phyloP scores from a whole-genome alignment of 352 stramenopile genomes.

The Elongisporangium undulatum region DNA sequence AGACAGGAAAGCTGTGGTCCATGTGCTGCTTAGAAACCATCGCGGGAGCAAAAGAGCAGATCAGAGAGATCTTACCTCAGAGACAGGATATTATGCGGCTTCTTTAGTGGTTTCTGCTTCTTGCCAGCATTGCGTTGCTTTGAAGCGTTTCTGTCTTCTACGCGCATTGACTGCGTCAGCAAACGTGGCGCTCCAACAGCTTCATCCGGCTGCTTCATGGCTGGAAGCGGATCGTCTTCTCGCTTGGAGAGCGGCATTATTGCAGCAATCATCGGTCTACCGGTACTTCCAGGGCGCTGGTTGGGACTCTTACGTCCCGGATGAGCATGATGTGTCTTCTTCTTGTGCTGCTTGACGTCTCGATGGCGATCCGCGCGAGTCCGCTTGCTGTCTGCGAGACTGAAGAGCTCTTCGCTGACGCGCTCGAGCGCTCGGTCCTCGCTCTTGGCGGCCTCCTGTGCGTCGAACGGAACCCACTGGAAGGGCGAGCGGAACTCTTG shows the following conservation, averaged over 20 bases:
- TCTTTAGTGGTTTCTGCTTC: slow-evolving; percentile 9
- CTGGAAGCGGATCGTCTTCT: background rate
- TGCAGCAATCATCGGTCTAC: background rate
- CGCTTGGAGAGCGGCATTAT: background rate
- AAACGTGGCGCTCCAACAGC: slow-evolving; percentile 5
- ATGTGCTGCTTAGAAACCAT: background rate
- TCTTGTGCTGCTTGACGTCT: slow-evolving; percentile 1
- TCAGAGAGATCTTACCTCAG: slow-evolving; percentile 17
- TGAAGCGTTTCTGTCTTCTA: background rate
- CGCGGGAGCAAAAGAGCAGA: background rate
- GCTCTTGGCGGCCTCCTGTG: background rate
- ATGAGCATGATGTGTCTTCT: background rate
- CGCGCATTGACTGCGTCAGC: background rate
- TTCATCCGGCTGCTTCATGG: background rate
- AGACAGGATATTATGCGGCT: slow-evolving; percentile 17
- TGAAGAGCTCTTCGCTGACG: slow-evolving; percentile 11
- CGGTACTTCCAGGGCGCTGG: background rate
- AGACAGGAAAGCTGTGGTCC: slow-evolving; percentile 11
- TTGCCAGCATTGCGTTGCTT: background rate
- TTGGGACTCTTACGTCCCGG: background rate
- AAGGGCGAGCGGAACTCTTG: slow-evolving; percentile 67
- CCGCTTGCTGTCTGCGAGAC: slow-evolving; percentile 2
- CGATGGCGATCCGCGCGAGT: background rate
- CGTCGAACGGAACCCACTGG: slow-evolving; percentile 21
- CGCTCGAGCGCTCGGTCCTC: background rate